Percentiles rank a stretch among this genome's conserved stretches.
Conservation (phyloP, 1,139 yeast genomes). For the Geotrichum restrictum region DNA sequence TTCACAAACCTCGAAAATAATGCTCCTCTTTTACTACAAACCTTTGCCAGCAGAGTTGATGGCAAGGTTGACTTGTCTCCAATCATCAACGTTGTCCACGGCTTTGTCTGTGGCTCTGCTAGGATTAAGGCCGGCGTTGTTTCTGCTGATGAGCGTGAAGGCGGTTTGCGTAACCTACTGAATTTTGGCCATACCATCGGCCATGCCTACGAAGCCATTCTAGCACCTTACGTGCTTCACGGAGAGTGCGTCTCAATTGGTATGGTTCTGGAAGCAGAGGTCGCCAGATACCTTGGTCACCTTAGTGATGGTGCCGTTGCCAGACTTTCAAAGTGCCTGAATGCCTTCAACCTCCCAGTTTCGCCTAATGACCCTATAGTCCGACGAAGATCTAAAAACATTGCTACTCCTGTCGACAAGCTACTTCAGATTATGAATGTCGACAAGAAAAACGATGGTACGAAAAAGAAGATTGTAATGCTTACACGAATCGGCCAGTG, state of each 20-base stretch:
- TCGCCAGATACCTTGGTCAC: conserved; percentile 83
- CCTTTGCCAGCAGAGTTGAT: conserved; percentile 15
- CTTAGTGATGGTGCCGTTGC: conserved; percentile 93
- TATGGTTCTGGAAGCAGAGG: conserved; percentile 90
- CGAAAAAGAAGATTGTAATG: conserved; percentile 80
- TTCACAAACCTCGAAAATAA: conserved; percentile 78
- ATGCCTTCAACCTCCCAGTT: conserved; percentile 82
- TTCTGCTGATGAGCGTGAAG: conserved; percentile 90
- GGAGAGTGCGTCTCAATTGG: conserved; percentile 98
- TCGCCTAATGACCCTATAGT: conserved; percentile 72
- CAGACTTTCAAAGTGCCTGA: conserved; percentile 73
- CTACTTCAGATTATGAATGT: conserved; percentile 84
- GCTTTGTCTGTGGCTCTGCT: conserved; percentile 80
- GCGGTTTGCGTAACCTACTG: conserved; percentile 84
- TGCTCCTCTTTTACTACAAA: conserved; percentile 25
- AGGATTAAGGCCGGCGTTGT: conserved; percentile 93
- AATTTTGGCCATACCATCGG: conserved; percentile 98
- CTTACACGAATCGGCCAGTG: conserved; percentile 84
- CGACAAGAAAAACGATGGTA: conserved; percentile 94
- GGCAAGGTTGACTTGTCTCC: conserved; percentile 54
- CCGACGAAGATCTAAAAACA: conserved; percentile 62
- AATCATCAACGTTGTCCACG: conserved; percentile 68
- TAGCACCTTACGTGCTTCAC: conserved; percentile 92
- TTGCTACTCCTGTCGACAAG: conserved; percentile 66
- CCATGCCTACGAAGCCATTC: conserved; percentile 94